phyloP scores from a whole-genome alignment of 768 basidiomycete genomes.

The Boletus sp. region DNA sequence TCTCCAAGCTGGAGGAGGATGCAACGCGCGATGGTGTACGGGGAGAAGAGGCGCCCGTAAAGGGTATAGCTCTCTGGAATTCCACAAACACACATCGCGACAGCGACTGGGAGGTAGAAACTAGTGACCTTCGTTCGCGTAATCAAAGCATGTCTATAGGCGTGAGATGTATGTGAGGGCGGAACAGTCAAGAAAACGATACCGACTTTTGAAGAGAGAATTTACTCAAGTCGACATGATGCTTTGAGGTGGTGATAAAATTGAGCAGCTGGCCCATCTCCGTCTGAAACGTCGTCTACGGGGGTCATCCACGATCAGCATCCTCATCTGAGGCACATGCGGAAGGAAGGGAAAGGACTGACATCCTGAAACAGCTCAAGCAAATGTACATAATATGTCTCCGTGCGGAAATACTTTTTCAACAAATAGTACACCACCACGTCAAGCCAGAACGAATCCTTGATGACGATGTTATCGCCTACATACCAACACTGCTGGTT shows the following conservation, averaged over 20 bases:
- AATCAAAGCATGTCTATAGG: neutral
- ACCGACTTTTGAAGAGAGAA: slow-evolving; percentile 2
- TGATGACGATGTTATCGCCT: neutral
- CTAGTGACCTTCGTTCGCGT: neutral
- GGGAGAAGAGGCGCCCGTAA: neutral
- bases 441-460: neutral
- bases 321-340: too few relatives aligned
- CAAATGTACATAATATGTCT: neutral
- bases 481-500: neutral
- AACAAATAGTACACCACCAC: neutral
- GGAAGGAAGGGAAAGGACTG: neutral
- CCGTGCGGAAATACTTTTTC: neutral
- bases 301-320: neutral
- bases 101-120: slow-evolving; percentile 3
- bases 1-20: slow-evolving; percentile 2
- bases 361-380: slow-evolving; percentile 2
- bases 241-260: neutral
- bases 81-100: slow-evolving; percentile 1
- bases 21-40: neutral
- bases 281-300: slow-evolving; percentile 1
- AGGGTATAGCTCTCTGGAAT: neutral
- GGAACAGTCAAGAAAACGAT: neutral
- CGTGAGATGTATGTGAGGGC: neutral
- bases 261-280: slow-evolving; percentile 4
- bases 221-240: neutral